These are phyloP conservation scores for Globisporangium alternatum DNA, from an alignment of 352 stramenopile genomes.

Conservation along the genomic window DNA sequence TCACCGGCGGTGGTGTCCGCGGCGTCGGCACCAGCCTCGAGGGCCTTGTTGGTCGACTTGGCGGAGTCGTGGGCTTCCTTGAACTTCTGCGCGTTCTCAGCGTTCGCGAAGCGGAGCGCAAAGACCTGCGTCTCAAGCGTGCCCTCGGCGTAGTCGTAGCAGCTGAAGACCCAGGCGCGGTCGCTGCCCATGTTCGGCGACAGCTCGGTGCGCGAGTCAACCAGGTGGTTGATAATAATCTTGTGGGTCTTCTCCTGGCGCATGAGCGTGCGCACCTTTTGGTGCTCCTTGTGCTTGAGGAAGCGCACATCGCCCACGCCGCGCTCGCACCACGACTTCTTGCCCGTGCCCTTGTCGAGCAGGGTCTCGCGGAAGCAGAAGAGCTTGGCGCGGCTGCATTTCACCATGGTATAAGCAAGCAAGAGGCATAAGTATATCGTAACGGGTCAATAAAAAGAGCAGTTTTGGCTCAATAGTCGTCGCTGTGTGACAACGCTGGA, in stretches of 20 bases:
- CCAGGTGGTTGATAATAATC: constrained; percentile 97
- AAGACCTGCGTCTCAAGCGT: constrained; percentile 90
- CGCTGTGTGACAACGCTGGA: background rate
- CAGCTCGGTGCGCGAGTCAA: constrained; percentile 95
- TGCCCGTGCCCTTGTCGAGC: constrained; percentile 96
- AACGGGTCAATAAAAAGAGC: background rate
- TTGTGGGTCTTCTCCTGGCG: constrained; percentile 99
- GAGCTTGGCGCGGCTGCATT: constrained; percentile 90
- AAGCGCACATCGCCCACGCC: constrained; percentile 96
- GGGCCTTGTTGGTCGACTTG: constrained; percentile 93
- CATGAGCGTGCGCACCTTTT: constrained; percentile 96
- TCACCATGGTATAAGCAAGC: background rate
- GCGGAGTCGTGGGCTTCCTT: constrained; percentile 93
- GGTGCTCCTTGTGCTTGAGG: constrained; percentile 95
- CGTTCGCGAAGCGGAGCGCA: constrained; percentile 93
- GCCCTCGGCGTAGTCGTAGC: constrained; percentile 97
- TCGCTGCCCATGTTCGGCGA: constrained; percentile 96
- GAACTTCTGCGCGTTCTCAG: constrained; percentile 96
- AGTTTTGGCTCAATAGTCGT: background rate
- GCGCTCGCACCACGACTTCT: constrained; percentile 97
- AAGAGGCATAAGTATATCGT: background rate
- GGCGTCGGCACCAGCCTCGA: constrained; percentile 91
- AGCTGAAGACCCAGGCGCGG: constrained; percentile 97
- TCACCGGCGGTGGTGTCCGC: constrained; percentile 90
- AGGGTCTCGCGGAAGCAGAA: constrained; percentile 97